Conservation (phyloP, 306 rosid genomes). For the Castanea sativa region DNA sequence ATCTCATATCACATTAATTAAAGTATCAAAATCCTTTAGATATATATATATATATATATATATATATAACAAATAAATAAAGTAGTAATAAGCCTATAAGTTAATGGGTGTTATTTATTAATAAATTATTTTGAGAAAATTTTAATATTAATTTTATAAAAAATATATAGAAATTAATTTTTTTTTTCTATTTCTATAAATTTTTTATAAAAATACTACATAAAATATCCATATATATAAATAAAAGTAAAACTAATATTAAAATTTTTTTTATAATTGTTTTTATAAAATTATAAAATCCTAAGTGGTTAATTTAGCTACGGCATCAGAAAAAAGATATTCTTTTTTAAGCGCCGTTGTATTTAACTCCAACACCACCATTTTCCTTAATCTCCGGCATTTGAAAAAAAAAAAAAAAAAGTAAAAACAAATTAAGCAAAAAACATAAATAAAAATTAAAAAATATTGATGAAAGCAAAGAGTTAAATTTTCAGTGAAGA, state of each 20-base stretch:
- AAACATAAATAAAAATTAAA: neutral
- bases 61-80: too few species aligned
- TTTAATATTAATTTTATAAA: neutral
- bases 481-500: too few species aligned
- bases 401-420: neutral
- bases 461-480: too few species aligned
- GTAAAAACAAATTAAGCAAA: neutral
- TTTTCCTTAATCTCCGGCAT: neutral
- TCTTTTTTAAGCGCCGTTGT: neutral
- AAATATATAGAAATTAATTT: too few species aligned
- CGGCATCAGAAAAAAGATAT: neutral
- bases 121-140: too few species aligned
- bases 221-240: neutral
- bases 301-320: neutral
- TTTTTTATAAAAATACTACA: too few species aligned
- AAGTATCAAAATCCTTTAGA: neutral
- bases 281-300: too few species aligned
- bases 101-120: too few species aligned
- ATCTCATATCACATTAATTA: neutral
- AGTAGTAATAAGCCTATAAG: too few species aligned
- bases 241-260: neutral
- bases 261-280: too few species aligned
- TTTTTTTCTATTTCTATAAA: too few species aligned
- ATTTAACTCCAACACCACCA: neutral
- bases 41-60: neutral